Base-by-base conservation (phyloP, 1,284 basidiomycete genomes). In the Exobasidium rhododendri region DNA sequence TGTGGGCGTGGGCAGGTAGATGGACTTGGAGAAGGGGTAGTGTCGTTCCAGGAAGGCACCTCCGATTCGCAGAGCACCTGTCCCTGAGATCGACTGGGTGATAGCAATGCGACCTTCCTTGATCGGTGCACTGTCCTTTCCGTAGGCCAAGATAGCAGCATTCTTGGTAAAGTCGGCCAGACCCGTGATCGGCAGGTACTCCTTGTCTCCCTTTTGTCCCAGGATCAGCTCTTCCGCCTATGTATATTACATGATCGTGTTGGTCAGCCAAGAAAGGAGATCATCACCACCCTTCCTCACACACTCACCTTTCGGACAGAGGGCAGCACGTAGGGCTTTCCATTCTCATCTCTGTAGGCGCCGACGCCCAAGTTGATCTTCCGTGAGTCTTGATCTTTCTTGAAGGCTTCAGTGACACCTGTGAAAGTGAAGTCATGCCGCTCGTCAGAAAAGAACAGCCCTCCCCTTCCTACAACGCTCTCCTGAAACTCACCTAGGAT, bases 11-110 rank as follows among this genome's bases (percentile, higher is more conserved):
- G 96, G 96, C 58, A 98, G 85, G 83, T 97, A 98, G 81, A 99
- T 91, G 57, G 85, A 83, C 83, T 94, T 97, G 61, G 88, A 81
- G 71, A 90, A 85, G 28, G 92, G 91, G 82, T 93, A 97, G 83
- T 92, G 91, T 22, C 87, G 88, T 60, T 64, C 62, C 28, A 98
- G 83, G 85, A 99, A 98, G 55, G 90, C 91, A 75, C 90, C 94
- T 63, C 92, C 94, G 82, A 98, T 93, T 69, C 96, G 87, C 66
- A 98, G 89, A 31, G 96, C 96, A 75, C 96, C 96, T 22, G 96
- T 99, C 35, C 96, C 96, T 29, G 94, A 97, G 81, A 98, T 96
- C 63, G 94, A 89, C 82, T 99, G 96, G 29, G 93, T 91, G 68
- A 91, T 86, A 46, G 96, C 88, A 30, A 79, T 63, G 63, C 90